Conservation (phyloP, 2,329 filamentous ascomycete genomes). For the Aspergillus carbonarius region DNA sequence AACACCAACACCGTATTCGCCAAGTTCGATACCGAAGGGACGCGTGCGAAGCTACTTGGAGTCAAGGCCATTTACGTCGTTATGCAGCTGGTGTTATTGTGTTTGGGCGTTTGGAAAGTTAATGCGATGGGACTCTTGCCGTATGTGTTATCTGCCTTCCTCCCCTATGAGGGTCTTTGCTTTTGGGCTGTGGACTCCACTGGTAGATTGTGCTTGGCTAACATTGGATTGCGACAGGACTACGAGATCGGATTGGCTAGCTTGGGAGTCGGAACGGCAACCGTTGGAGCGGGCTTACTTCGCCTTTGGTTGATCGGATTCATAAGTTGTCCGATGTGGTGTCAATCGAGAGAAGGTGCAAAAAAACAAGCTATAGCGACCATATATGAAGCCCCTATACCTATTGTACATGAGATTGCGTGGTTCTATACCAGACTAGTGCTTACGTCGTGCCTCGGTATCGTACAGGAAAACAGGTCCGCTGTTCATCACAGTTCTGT, state of each 20-base stretch:
- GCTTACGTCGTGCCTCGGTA: too few relatives aligned
- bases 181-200: background rate
- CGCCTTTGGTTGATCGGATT: conserved; percentile 47
- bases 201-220: conserved; percentile 1
- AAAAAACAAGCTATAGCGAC: background rate
- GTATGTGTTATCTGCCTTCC: conserved; percentile 53
- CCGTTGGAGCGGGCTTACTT: conserved; percentile 66
- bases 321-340: background rate
- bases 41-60: conserved; percentile 68
- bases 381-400: background rate
- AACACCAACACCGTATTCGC: conserved; percentile 85
- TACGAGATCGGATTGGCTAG: conserved; percentile 94
- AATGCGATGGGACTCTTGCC: conserved; percentile 94
- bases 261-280: conserved; percentile 80
- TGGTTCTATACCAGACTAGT: background rate
- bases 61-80: conserved; percentile 86
- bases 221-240: conserved; percentile 58
- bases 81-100: conserved; percentile 82
- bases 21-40: conserved; percentile 81
- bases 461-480: too few relatives aligned
- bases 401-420: background rate
- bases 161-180: background rate
- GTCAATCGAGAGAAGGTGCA: background rate
- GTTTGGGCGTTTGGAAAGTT: conserved; percentile 90
- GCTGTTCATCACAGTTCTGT: too few relatives aligned